Evolutionary conservation across 139 green algal species (phyloP), one percentile per base, ranked within the genome.

Genomic region (Volvox africanus): DNA sequence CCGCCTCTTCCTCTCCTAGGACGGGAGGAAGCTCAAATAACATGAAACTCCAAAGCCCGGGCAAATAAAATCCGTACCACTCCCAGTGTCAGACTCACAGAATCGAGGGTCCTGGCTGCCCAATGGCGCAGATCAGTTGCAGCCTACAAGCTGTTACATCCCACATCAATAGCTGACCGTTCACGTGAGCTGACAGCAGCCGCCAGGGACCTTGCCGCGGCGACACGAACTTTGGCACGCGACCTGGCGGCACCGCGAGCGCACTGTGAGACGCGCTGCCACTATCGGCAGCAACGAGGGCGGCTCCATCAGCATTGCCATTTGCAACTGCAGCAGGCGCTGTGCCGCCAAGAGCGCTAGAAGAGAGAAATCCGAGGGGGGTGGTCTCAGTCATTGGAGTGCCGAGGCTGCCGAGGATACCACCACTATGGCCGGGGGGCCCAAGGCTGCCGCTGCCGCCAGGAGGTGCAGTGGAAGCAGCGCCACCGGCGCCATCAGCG

Each of bases 81-180:
- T 37, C 78, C 78, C 5, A 55, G 44, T 55, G 44, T 9, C 36
- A 37, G 5, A 26, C 86, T 90, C 75, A 90, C 86, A 80, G 19
- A 37, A 90, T 82, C 12, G 50, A 16, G 14, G 75, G 55, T 6
- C 86, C 86, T 14, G 30, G 32, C 14, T 90, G 37, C 0, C 86
- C 86, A 11, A 90, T 90, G 9, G 75, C 44, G 32, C 86, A 90
- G 2, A 90, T 76, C 26, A 90, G 71, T 75, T 90, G 86, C 73
- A 90, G 86, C 86, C 69, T 71, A 5, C 73, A 55, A 0, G 73
- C 73, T 17, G 86, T 36, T 61, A 90, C 28, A 21, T 90, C 86
- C 86, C 86, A 90, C 86, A 90, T 84, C 37, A 90, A 75, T 75
- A 90, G 55, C 55, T 90, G 86, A 18, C 86, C 86, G 55, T 85